Evolutionary conservation across 2,329 filamentous ascomycete species (phyloP).

Genomic region (Neopestalotiopsis sp.): DNA sequence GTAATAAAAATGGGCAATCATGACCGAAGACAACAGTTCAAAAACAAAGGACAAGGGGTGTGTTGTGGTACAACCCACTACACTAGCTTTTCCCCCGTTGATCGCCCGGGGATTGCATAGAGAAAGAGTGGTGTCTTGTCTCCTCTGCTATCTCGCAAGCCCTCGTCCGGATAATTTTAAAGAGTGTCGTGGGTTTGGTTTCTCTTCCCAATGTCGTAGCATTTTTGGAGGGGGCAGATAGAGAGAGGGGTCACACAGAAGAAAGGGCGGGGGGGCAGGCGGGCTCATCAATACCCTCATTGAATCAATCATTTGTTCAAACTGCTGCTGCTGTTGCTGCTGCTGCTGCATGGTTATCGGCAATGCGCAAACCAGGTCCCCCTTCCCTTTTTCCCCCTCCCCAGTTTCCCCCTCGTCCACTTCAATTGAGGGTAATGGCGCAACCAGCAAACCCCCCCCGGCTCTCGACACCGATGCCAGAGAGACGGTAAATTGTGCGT

Average conservation of each 20-base stretch:
- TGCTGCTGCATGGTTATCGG: too few species aligned
- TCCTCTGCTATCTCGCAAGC: conserved; percentile 1
- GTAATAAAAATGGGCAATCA: background rate
- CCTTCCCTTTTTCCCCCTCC: too few species aligned
- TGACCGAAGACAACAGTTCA: background rate
- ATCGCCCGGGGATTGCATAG: background rate
- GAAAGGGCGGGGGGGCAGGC: too few species aligned
- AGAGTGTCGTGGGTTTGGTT: background rate
- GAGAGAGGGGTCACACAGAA: too few species aligned
- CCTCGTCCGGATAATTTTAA: conserved; percentile 7
- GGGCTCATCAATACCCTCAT: too few species aligned
- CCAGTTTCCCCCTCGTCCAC: too few species aligned
- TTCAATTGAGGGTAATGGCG: too few species aligned
- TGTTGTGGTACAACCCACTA: too few species aligned
- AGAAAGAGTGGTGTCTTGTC: background rate
- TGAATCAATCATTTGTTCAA: too few species aligned
- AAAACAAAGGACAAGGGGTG: background rate
- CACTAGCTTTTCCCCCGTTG: background rate
- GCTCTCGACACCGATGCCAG: background rate
- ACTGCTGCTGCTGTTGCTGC: too few species aligned
- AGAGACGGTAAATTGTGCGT: background rate
- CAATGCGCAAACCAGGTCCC: too few species aligned
- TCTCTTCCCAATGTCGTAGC: background rate
- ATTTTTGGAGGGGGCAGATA: too few species aligned
- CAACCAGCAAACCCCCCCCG: background rate